phyloP scores from a whole-genome alignment of 139 green algal species.

The Tetradesmus obliquus region DNA sequence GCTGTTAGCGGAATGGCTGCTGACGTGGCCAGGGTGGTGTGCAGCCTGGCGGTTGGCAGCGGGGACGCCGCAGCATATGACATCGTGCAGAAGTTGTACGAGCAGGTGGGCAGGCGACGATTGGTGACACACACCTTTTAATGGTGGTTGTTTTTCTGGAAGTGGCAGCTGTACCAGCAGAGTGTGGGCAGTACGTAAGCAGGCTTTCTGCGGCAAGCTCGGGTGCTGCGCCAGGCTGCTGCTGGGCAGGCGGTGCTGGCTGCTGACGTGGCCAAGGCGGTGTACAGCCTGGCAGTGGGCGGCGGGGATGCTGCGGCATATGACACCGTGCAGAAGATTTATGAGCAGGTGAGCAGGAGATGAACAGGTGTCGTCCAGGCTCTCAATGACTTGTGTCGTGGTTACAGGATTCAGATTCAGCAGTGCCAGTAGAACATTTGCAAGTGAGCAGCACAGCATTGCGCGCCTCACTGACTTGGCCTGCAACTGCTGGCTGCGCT shows the following conservation, averaged over 20 bases:
- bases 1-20: not conserved
- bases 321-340: conserved; percentile 43
- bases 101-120: not conserved
- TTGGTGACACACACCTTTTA: no score
- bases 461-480: not conserved
- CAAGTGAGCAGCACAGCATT: no score
- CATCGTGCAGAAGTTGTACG: conserved; percentile 48
- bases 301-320: conserved; percentile 15
- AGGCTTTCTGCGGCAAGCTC: no score
- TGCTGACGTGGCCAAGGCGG: conserved; percentile 56
- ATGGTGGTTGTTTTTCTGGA: no score
- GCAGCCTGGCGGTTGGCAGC: conserved; percentile 50
- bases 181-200: no score
- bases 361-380: no score
- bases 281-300: conserved; percentile 60
- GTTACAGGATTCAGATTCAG: no score
- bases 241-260: not conserved
- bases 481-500: not conserved
- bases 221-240: conserved; percentile 5
- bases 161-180: no score
- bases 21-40: conserved; percentile 65
- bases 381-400: no score
- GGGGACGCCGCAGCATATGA: conserved; percentile 38
- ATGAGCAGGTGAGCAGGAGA: conserved; percentile 29
- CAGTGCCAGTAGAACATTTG: no score